Base-by-base conservation (phyloP, 345 rosid genomes). In the Geranium brycei region DNA sequence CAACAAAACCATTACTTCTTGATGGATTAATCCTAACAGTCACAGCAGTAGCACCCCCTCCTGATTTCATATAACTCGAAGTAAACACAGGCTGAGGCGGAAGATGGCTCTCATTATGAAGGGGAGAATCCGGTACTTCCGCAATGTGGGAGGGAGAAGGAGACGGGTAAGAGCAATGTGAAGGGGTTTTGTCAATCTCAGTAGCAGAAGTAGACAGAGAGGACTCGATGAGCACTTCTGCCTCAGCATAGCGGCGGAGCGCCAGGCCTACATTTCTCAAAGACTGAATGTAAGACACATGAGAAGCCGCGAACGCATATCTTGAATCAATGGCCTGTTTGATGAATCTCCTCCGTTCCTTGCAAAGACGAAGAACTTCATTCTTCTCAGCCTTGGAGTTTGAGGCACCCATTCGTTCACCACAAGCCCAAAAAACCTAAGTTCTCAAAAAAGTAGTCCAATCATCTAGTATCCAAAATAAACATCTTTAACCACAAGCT, bases 221-320 rank as follows among this genome's bases (percentile, higher is more conserved):
- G 1, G 90, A 82, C 40, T 79, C 91, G 4, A 79, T 77, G 67
- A 73, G 66, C 17, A 78, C 65, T 72, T 89, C 98, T 0, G 86
- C 83, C 68, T 89, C 96, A 0, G 95, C 88, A 66, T 78, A 92
- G 47, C 85, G 80, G 64, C 98, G 82, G 60, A 89, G 83, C 69
- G 87, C 87, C 61, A 78, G 70, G 57, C 95, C 98, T 19, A 92
- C 64, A 80, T 77, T 87, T 55, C 79, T 81, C 16, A 92, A 85
- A 57, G 98, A 92, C 65, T 80, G 76, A 65, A 74, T 62, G 82
- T 92, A 87, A 15, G 96, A 87, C n/a, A 87, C 82, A 80, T 89
- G 98, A 58, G 96, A 89, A 35, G 96, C 95, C 5, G 96, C 91
- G 51, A 92, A 80, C 61, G 82, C 83, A 74, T 79, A 87, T 80